These are phyloP conservation scores for Suhomyces kunorum DNA, from an alignment of 1,139 yeast species.

Conservation along the genomic window DNA sequence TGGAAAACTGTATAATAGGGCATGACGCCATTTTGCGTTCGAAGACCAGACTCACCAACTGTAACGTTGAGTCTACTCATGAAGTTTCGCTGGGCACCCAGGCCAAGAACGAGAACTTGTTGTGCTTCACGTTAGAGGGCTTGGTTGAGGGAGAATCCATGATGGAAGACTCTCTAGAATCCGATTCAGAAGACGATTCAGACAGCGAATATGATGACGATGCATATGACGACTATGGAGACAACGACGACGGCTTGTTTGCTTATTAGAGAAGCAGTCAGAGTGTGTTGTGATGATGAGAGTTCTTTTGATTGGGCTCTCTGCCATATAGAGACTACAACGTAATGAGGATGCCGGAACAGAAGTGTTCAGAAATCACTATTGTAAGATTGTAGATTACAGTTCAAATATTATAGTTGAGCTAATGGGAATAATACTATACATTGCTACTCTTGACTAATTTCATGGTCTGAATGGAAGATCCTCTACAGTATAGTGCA, in stretches of 20 bases:
- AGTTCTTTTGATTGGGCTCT: not conserved
- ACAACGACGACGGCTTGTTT: slow-evolving; percentile 49
- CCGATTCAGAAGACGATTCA: slow-evolving; percentile 32
- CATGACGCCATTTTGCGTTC: slow-evolving; percentile 58
- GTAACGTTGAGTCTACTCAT: slow-evolving; percentile 83
- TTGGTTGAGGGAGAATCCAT: slow-evolving; percentile 34
- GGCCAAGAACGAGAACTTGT: slow-evolving; percentile 81
- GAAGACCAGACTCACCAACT: slow-evolving; percentile 65
- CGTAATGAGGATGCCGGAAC: not conserved
- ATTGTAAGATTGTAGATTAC: no score
- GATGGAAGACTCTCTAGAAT: slow-evolving; percentile 26
- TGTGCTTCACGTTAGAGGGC: slow-evolving; percentile 62
- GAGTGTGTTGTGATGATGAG: no score
- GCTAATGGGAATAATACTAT: no score
- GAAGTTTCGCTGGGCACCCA: slow-evolving; percentile 61
- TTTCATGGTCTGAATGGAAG: no score
- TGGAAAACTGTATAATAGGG: slow-evolving; percentile 92
- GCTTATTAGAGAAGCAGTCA: slow-evolving; percentile 39
- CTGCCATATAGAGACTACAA: not conserved
- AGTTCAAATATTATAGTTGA: no score
- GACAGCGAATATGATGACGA: slow-evolving; percentile 32
- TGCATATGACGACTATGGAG: slow-evolving; percentile 37
- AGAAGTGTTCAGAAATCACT: not conserved
- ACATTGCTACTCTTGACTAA: no score
- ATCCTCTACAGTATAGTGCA: no score